These are phyloP conservation scores for Salix exigua DNA, from an alignment of 345 rosid species.

Conservation along the genomic window DNA sequence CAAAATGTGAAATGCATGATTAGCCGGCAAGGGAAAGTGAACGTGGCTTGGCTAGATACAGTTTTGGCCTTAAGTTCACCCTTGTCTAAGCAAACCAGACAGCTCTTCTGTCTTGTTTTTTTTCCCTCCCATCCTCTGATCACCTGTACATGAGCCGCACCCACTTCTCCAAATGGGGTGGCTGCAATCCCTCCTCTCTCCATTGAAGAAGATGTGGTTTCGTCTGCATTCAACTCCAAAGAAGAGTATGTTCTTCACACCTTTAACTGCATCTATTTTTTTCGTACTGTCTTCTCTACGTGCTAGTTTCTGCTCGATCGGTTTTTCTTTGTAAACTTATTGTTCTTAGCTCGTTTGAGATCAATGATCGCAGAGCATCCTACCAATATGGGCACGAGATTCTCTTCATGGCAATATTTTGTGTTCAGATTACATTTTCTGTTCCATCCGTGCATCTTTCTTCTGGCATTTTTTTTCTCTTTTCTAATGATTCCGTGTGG, in stretches of 20 bases:
- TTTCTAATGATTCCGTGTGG: background rate
- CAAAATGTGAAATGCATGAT: slow-evolving; percentile 38
- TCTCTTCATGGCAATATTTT: background rate
- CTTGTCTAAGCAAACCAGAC: slow-evolving; percentile 40
- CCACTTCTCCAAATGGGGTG: slow-evolving; percentile 63
- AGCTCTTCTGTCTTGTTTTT: slow-evolving; percentile 14
- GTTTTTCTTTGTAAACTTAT: background rate
- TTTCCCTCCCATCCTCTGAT: background rate
- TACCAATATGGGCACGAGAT: background rate
- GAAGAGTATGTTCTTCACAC: slow-evolving; percentile 47
- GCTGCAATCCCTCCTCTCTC: slow-evolving; percentile 87
- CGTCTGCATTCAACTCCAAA: slow-evolving; percentile 62
- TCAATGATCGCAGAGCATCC: background rate
- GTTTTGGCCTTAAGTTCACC: slow-evolving; percentile 23
- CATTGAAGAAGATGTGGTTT: slow-evolving; percentile 90
- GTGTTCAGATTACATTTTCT: background rate
- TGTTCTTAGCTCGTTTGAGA: background rate
- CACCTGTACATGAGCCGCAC: slow-evolving; percentile 36
- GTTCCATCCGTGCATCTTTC: background rate
- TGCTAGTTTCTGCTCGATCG: background rate
- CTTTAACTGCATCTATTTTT: background rate
- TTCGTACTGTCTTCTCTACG: background rate
- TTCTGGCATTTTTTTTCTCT: background rate
- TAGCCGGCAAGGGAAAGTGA: slow-evolving; percentile 36
- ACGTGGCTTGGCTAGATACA: background rate